A percentile compares a stretch with the other conserved stretches of the same genome.
phyloP scores from a whole-genome alignment of 2,329 filamentous ascomycete species.

The Lecanicillium sp. region DNA sequence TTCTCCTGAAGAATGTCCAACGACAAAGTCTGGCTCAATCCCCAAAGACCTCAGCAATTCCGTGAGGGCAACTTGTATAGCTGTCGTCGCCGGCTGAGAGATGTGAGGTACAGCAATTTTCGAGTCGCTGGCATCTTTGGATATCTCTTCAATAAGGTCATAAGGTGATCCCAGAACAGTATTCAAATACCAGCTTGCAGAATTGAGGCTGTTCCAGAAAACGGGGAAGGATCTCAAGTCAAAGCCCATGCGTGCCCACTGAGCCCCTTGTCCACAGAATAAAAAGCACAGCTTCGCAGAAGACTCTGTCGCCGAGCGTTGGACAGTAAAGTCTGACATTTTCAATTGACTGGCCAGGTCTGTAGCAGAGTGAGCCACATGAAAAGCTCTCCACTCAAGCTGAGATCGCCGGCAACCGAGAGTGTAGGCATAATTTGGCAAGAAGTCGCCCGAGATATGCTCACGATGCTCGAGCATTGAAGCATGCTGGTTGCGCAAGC shows the following conservation, averaged over 20 bases:
- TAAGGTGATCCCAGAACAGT: conserved; percentile 26
- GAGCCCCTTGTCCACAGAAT: conserved; percentile 39
- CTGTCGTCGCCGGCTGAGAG: conserved; percentile 37
- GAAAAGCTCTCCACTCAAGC: conserved; percentile 36
- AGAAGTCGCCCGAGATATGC: conserved; percentile 15
- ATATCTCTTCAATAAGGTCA: conserved; percentile 31
- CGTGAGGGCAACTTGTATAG: conserved; percentile 36
- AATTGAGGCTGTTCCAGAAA: conserved; percentile 35
- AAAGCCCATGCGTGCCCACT: conserved; percentile 37
- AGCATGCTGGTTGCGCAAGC: conserved; percentile 30
- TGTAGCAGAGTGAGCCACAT: conserved; percentile 29
- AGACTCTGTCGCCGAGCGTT: conserved; percentile 22
- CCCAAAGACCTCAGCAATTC: conserved; percentile 31
- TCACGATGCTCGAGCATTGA: conserved; percentile 23
- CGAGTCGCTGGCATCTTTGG: conserved; percentile 21
- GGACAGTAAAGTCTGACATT: conserved; percentile 15
- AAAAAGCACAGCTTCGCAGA: conserved; percentile 32
- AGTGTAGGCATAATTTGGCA: conserved; percentile 41
- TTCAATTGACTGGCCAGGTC: conserved; percentile 29
- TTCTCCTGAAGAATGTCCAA: conserved; percentile 43
- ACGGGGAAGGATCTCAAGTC: conserved; percentile 35
- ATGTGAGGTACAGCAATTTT: conserved; percentile 30
- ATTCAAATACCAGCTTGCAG: conserved; percentile 27
- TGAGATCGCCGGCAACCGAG: conserved; percentile 38
- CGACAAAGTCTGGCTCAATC: conserved; percentile 28